Evolutionary conservation across 2,329 filamentous ascomycete genomes (phyloP), one percentile per base, ranked within the genome.

Genomic region (Fusarium sp.): DNA sequence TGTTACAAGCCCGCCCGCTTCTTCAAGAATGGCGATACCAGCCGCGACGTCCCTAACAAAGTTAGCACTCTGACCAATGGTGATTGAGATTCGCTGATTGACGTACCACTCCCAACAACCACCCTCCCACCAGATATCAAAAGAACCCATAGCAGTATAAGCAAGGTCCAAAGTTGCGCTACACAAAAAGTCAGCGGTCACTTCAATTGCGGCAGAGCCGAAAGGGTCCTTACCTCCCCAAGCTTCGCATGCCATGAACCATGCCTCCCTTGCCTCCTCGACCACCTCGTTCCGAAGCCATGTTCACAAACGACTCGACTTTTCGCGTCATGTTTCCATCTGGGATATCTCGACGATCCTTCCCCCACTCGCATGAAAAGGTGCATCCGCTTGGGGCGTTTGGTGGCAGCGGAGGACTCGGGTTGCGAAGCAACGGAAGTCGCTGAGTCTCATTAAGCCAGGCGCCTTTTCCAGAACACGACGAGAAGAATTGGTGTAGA

Each of bases 51-150:
- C 93, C 92, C 88, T 88, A 4, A n/a, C 3, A 57, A 14, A 67
- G 61, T 68, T 34, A 67, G 63, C 27, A 42, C 54, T 20, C 5
- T 2, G 10, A 5, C 37, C 6, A 6, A 13, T 5, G 47, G 31
- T 18, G 24, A 18, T 11, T 14, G n/a, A 5, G 2, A 31, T 16
- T 11, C 9, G 6, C 13, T 18, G 11, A 4, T 38, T 7, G 22
- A 80, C 86, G 73, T 76, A 91, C 91, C 93, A 95, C 82, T 94
- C 93, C 93, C 93, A 94, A 77, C 92, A 94, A 0, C 93, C 93
- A 4, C 92, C 93, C 79, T 95, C 93, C 93, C 93, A 95, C 93
- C 93, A 94, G 13, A 94, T 93, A 81, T 95, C 93, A 74, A 94
- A 91, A 0, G 90, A 86, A 0, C 93, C 93, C 88, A 93, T 93